These are phyloP conservation scores for Mallotus repandus DNA, from an alignment of 441 rosid genomes.

Conservation along the genomic window DNA sequence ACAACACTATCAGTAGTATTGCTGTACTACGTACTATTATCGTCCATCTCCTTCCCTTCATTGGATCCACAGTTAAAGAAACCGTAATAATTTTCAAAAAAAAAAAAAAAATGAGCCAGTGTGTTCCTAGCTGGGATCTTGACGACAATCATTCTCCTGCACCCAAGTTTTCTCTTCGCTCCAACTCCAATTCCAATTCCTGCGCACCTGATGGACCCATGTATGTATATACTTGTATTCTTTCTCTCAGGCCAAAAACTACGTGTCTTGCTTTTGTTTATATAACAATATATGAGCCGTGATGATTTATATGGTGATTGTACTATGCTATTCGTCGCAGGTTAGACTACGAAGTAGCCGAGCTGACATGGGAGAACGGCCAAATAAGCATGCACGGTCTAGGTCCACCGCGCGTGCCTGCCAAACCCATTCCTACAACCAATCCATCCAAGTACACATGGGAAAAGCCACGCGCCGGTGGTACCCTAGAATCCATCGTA, in stretches of 20 bases:
- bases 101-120: conserved; percentile 66
- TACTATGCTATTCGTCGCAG: conserved; percentile 31
- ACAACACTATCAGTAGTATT: too few species aligned
- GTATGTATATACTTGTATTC: conserved; percentile 28
- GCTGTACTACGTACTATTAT: neutral
- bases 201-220: conserved; percentile 40
- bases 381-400: conserved; percentile 77
- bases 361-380: conserved; percentile 94
- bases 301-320: neutral
- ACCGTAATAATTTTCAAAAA: neutral
- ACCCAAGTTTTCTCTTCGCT: conserved; percentile 35
- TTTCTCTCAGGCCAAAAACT: neutral
- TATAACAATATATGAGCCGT: neutral
- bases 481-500: conserved; percentile 89
- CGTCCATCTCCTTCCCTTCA: neutral
- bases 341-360: conserved; percentile 73
- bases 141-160: conserved; percentile 40
- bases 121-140: conserved; percentile 75
- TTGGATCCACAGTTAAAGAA: neutral
- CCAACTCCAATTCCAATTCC: conserved; percentile 35
- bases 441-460: conserved; percentile 46
- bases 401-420: conserved; percentile 49
- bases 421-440: conserved; percentile 29
- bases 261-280: neutral
- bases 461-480: conserved; percentile 58